Percentiles rank a stretch among this genome's conserved stretches.
Conservation (phyloP, 768 basidiomycete species). For the Amyloporia xantha region DNA sequence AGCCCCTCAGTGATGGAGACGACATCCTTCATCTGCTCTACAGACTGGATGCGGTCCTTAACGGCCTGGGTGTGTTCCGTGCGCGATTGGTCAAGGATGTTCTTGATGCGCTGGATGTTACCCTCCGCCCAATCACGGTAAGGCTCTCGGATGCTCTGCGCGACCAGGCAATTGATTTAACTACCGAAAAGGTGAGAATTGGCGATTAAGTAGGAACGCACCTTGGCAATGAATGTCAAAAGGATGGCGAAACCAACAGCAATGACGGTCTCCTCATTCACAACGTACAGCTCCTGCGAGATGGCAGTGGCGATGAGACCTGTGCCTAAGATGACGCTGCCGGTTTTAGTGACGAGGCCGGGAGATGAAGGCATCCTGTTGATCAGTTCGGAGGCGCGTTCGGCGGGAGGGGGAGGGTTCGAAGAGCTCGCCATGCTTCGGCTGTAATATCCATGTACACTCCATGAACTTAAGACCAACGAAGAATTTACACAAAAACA, state of each 20-base stretch:
- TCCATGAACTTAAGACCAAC: neutral
- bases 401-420: slow-evolving; percentile 64
- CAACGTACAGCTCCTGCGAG: slow-evolving; percentile 94
- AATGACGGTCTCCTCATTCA: slow-evolving; percentile 94
- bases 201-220: slow-evolving; percentile 16
- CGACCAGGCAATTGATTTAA: neutral
- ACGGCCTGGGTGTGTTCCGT: slow-evolving; percentile 90
- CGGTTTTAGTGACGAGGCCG: slow-evolving; percentile 91
- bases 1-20: slow-evolving; percentile 85
- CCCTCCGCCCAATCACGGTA: slow-evolving; percentile 90
- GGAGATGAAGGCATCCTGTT: slow-evolving; percentile 81
- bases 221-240: slow-evolving; percentile 77
- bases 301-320: slow-evolving; percentile 87
- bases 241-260: slow-evolving; percentile 80
- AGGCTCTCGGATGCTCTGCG: slow-evolving; percentile 71
- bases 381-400: slow-evolving; percentile 87
- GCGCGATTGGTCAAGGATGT: slow-evolving; percentile 74
- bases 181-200: neutral
- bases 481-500: slow-evolving; percentile 9
- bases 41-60: slow-evolving; percentile 85
- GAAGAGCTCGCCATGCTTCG: slow-evolving; percentile 59
- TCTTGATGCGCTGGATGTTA: slow-evolving; percentile 79
- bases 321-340: slow-evolving; percentile 84
- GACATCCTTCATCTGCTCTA: slow-evolving; percentile 94
- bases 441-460: slow-evolving; percentile 30